A percentile compares a stretch with the other conserved stretches of the same genome.
Evolutionary conservation across 768 basidiomycete genomes (phyloP).

Genomic region (Podaxis rugospora): DNA sequence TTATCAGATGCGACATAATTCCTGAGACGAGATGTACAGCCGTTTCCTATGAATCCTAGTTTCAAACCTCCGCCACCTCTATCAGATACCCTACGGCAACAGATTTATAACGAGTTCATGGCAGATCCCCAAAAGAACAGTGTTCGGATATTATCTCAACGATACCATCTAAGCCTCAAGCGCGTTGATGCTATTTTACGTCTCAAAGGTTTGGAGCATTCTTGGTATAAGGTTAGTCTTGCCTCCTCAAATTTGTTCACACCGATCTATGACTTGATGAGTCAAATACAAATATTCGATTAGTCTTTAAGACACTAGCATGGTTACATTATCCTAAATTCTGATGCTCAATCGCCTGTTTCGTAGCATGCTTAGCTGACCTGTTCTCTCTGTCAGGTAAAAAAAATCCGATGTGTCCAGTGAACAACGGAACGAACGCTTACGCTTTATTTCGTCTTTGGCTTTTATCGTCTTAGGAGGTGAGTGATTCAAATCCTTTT

Average conservation of each 20-base stretch:
- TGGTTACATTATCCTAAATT: conserved; percentile 54
- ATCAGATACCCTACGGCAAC: conserved; percentile 52
- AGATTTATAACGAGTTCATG: conserved; percentile 61
- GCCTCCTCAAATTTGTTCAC: conserved; percentile 3
- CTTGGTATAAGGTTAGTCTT: conserved; percentile 63
- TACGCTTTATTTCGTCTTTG: conserved; percentile 5
- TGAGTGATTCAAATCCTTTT: conserved; percentile 22
- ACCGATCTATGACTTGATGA: conserved; percentile 39
- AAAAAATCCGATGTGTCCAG: not conserved
- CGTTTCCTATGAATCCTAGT: conserved; percentile 81
- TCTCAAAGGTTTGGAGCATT: conserved; percentile 71
- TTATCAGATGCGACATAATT: conserved; percentile 5
- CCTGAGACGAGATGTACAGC: conserved; percentile 39
- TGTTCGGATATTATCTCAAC: conserved; percentile 56
- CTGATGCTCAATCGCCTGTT: conserved; percentile 15
- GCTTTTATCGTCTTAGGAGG: conserved; percentile 27
- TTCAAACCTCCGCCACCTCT: conserved; percentile 80
- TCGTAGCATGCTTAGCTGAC: conserved; percentile 11
- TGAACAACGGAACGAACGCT: conserved; percentile 8
- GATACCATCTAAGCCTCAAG: conserved; percentile 65
- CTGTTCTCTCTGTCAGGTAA: conserved; percentile 12
- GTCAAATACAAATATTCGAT: conserved; percentile 62
- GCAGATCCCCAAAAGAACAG: conserved; percentile 49
- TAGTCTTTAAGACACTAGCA: conserved; percentile 86
- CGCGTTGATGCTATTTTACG: conserved; percentile 82